These are phyloP conservation scores for Ceratocystis cubensis DNA, from an alignment of 2,329 filamentous ascomycete genomes.

Conservation along the genomic window DNA sequence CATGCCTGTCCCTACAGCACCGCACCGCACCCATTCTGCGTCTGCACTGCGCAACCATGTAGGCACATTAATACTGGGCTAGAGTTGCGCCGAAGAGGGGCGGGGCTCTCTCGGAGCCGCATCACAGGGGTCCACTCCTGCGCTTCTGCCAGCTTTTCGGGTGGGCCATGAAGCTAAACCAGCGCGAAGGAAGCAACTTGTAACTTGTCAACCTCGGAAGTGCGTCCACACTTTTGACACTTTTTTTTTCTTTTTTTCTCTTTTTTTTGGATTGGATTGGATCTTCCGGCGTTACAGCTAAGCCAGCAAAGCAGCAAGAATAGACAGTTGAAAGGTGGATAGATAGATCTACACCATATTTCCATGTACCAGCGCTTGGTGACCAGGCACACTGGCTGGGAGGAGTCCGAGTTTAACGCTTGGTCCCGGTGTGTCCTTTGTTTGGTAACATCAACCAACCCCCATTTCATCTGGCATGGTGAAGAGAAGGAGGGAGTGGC, in stretches of 20 bases:
- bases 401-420: conserved; percentile 4
- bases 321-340: background rate
- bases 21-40: no score
- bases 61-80: no score
- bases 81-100: conserved; percentile 19
- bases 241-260: conserved; percentile 1
- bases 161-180: conserved; percentile 14
- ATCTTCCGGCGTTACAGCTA: conserved; percentile 2
- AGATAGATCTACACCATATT: background rate
- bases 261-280: background rate
- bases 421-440: conserved; percentile 4
- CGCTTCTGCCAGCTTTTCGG: conserved; percentile 12
- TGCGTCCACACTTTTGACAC: conserved; percentile 16
- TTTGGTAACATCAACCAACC: conserved; percentile 7
- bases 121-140: conserved; percentile 10
- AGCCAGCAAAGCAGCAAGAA: background rate
- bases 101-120: conserved; percentile 18
- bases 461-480: background rate
- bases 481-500: background rate
- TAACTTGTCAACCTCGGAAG: conserved; percentile 13
- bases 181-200: conserved; percentile 14
- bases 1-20: no score
- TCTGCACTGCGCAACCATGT: no score
- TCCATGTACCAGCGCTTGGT: background rate
- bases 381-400: background rate